phyloP scores from a whole-genome alignment of 2,329 filamentous ascomycete genomes.

The Alternaria longipes region DNA sequence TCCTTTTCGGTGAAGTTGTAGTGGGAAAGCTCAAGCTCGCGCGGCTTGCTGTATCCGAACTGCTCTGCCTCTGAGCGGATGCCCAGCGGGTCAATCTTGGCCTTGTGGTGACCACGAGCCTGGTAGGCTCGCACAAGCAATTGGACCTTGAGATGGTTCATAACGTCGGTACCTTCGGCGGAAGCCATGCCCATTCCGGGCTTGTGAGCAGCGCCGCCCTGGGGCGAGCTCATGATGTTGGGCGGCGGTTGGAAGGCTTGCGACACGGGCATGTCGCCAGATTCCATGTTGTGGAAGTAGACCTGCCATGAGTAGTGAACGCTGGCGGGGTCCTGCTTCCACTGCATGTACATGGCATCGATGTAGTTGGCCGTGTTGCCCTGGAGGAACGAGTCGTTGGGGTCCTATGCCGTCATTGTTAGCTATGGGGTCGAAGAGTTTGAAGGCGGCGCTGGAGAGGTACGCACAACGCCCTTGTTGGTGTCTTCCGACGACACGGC shows the following conservation, averaged over 20 bases:
- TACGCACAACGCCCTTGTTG: slow-evolving; percentile 68
- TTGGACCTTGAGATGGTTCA: slow-evolving; percentile 98
- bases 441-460: slow-evolving; percentile 16
- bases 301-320: slow-evolving; percentile 99
- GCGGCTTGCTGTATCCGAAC: slow-evolving; percentile 86
- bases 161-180: slow-evolving; percentile 80
- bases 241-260: slow-evolving; percentile 97
- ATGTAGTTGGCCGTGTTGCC: slow-evolving; percentile 99
- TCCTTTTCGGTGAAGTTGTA: slow-evolving; percentile 97
- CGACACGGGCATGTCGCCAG: slow-evolving; percentile 95
- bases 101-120: slow-evolving; percentile 97
- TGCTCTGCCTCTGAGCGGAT: slow-evolving; percentile 87
- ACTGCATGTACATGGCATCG: slow-evolving; percentile 99
- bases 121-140: slow-evolving; percentile 97
- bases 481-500: slow-evolving; percentile 67
- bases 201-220: slow-evolving; percentile 76
- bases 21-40: slow-evolving; percentile 90
- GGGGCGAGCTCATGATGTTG: slow-evolving; percentile 83
- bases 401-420: slow-evolving; percentile 64
- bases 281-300: slow-evolving; percentile 99
- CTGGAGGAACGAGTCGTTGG: slow-evolving; percentile 95
- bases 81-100: slow-evolving; percentile 93
- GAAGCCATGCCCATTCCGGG: slow-evolving; percentile 73
- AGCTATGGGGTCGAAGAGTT: slow-evolving; percentile 31
- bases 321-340: slow-evolving; percentile 91